These are phyloP conservation scores for Triticum turgidum DNA, from an alignment of 176 grass and related monocot genomes.

Conservation along the genomic window DNA sequence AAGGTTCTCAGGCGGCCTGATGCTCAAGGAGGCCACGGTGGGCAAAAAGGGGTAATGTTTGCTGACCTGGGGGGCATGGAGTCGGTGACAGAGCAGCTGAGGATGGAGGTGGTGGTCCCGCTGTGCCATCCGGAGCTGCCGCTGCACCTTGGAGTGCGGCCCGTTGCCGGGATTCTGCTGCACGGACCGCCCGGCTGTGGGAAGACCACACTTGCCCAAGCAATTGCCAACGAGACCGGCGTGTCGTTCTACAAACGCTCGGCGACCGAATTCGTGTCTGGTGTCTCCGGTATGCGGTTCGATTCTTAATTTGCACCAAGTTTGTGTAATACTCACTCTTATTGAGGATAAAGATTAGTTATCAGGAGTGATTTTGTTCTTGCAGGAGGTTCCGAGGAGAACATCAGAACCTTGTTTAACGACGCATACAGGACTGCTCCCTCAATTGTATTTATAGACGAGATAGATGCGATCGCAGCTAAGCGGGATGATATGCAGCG, in stretches of 20 bases:
- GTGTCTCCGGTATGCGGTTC: conserved; percentile 59
- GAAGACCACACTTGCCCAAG: conserved; percentile 81
- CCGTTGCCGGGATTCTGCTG: conserved; percentile 73
- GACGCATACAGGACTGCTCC: conserved; percentile 83
- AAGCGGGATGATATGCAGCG: conserved; percentile 85
- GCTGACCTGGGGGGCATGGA: conserved; percentile 71
- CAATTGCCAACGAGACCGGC: conserved; percentile 80
- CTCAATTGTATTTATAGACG: conserved; percentile 92
- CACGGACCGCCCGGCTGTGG: conserved; percentile 83
- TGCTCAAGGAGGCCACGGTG: not conserved
- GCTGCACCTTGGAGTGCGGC: conserved; percentile 57
- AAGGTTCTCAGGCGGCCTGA: not conserved
- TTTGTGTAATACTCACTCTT: not conserved
- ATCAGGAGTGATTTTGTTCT: not conserved
- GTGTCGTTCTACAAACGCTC: conserved; percentile 78
- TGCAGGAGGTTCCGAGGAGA: conserved; percentile 86
- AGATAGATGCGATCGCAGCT: conserved; percentile 91
- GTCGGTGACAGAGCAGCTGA: conserved; percentile 57
- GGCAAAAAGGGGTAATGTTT: conserved; percentile 46
- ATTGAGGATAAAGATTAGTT: not conserved
- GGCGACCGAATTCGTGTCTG: conserved; percentile 66
- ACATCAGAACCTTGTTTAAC: conserved; percentile 76
- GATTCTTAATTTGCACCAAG: not conserved
- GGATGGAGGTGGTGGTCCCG: conserved; percentile 83
- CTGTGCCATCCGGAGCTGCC: conserved; percentile 74